These are phyloP conservation scores for Digitaria exilis DNA, from an alignment of 202 grass and related monocot species.

Conservation along the genomic window DNA sequence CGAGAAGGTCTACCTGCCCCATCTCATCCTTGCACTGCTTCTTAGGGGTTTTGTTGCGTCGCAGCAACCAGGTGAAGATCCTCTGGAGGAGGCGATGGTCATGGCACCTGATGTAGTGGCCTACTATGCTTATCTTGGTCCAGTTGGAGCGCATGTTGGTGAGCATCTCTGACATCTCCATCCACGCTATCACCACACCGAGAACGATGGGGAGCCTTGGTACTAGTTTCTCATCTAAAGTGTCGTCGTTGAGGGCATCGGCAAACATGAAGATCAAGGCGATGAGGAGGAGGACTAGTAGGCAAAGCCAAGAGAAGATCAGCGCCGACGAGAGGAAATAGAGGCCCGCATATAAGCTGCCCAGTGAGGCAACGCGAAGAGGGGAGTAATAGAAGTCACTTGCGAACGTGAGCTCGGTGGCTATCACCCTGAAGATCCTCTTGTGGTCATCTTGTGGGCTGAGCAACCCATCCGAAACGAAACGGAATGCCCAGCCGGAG, in stretches of 20 bases:
- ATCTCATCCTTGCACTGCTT: too few relatives aligned
- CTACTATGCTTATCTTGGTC: constrained; percentile 23
- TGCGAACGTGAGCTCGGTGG: not conserved
- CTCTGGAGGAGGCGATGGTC: accelerated
- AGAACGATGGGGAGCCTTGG: not conserved
- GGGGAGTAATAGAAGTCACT: constrained; percentile 12
- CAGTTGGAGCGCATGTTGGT: not conserved
- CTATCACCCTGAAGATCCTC: not conserved
- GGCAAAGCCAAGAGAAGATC: not conserved
- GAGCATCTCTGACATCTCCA: not conserved
- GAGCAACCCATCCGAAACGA: not conserved
- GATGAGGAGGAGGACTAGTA: not conserved
- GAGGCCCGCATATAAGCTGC: not conserved
- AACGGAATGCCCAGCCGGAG: not conserved
- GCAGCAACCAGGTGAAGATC: not conserved
- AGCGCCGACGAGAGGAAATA: not conserved
- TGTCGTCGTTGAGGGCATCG: too few relatives aligned
- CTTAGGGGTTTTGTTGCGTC: not conserved
- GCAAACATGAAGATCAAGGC: too few relatives aligned
- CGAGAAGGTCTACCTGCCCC: too few relatives aligned
- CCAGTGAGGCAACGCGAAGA: not conserved
- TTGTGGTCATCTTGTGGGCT: not conserved
- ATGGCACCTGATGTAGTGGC: not conserved
- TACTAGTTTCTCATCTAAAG: too few relatives aligned
- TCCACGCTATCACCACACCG: not conserved